Evolutionary conservation across 768 basidiomycete genomes (phyloP).

Genomic region (Auricularia auricula-judae): DNA sequence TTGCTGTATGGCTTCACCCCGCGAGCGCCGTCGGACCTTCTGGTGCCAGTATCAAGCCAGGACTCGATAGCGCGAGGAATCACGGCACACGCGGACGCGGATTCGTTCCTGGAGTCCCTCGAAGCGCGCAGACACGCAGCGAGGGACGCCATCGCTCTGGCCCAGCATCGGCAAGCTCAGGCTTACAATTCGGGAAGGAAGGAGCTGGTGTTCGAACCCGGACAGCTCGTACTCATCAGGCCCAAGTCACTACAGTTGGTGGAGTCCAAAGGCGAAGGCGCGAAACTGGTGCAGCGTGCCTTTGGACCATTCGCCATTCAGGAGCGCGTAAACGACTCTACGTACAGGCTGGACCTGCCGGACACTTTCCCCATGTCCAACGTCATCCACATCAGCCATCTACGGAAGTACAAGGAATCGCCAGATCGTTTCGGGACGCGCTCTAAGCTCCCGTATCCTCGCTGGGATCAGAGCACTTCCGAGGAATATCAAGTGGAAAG

Average conservation of each 20-base stretch:
- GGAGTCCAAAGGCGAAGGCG: constrained; percentile 13
- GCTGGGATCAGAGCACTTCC: background rate
- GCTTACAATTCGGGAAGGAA: constrained; percentile 13
- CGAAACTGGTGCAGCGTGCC: constrained; percentile 12
- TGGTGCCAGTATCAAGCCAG: background rate
- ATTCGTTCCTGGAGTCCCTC: background rate
- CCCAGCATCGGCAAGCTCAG: constrained; percentile 15
- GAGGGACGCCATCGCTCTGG: constrained; percentile 10
- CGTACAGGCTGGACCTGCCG: background rate
- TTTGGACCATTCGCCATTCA: constrained; percentile 16
- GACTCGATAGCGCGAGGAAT: background rate
- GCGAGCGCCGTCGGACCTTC: background rate
- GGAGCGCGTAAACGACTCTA: constrained; percentile 8
- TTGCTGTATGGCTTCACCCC: constrained; percentile 23
- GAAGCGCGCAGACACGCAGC: background rate
- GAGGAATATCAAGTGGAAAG: background rate
- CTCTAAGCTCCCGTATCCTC: constrained; percentile 11
- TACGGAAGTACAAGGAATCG: constrained; percentile 12
- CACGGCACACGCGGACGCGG: background rate
- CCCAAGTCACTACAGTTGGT: constrained; percentile 17
- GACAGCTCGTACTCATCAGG: constrained; percentile 16
- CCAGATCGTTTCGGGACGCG: constrained; percentile 10
- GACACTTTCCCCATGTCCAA: background rate
- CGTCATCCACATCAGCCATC: constrained; percentile 16
- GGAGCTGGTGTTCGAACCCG: constrained; percentile 12